Evolutionary conservation across 306 rosid species (phyloP), one percentile per base, ranked within the genome.

Genomic region (Cucurbita maxima): DNA sequence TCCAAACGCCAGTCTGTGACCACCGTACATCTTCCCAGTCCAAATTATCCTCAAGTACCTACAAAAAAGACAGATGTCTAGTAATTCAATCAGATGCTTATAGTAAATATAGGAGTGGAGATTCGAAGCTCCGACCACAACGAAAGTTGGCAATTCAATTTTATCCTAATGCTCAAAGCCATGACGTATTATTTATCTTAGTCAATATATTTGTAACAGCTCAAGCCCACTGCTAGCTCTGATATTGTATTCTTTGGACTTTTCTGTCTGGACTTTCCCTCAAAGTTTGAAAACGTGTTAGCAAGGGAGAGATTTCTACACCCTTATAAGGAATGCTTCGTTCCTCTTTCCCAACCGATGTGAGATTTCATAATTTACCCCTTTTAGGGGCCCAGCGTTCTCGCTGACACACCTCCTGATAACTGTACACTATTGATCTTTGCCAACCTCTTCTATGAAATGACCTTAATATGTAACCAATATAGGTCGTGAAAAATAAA

Each of bases 11-110:
- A 36, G 96, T 87, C 75, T 93, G 97, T 3, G 98, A 93, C 98
- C 98, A 93, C 76, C 85, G 97, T n/a, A 93, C 86, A 75, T 93
- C 97, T 81, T 93, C 98, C 98, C 98, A 93, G 53, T 93, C 98
- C 66, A 93, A 77, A 70, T 90, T 90, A 77, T 93, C 97, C 86
- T 87, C 96, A 79, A 93, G 71, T 44, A 93, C 96, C 98, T 93
- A 79, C 30, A 43, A 44, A 2, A 44, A 10, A 36, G 30, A 19
- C 10, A 19, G 5, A 66, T 44, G 54, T 0, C 2, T 54, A 18
- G 10, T 57, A 22, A 57, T 5, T 19, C 36, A 10, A 22, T 57
- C 8, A 13, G 8, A 22, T 22, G 47, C 22, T 61, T 6, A 30
- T 41, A 58, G 37, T 10, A 58, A 22, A 34, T 14, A 30, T 34